phyloP scores from a whole-genome alignment of 129 eudicot genomes.

The Tagetes patula region DNA sequence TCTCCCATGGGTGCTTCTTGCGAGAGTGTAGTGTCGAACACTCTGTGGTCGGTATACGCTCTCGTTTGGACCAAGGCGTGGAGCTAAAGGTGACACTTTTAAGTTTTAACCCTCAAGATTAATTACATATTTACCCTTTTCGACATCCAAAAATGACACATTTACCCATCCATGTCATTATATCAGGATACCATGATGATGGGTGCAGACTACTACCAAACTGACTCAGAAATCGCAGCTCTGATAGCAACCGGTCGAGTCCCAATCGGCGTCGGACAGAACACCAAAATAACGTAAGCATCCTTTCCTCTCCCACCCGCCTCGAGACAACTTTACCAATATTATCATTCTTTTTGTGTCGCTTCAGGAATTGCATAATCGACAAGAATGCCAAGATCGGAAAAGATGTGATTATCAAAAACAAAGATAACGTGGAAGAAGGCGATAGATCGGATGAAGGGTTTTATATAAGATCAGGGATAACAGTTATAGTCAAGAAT shows the following conservation, averaged over 20 bases:
- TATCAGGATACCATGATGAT: conserved; percentile 91
- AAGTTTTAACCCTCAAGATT: background rate
- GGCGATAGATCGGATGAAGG: conserved; percentile 70
- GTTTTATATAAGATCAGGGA: conserved; percentile 67
- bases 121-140: background rate
- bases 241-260: conserved; percentile 67
- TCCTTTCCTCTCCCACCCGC: background rate
- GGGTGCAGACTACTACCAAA: conserved; percentile 96
- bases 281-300: conserved; percentile 67
- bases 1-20: conserved; percentile 92
- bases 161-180: background rate
- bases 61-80: conserved; percentile 76
- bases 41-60: conserved; percentile 81
- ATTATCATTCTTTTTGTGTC: conserved; percentile 7
- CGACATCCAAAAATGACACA: conserved; percentile 2
- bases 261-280: conserved; percentile 79
- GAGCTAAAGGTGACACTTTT: conserved; percentile 51
- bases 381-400: conserved; percentile 93
- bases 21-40: conserved; percentile 69
- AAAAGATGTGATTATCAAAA: conserved; percentile 66
- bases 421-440: conserved; percentile 76
- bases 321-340: too few species aligned
- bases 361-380: conserved; percentile 76
- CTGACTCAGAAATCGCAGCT: conserved; percentile 79
- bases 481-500: conserved; percentile 57